phyloP scores from a whole-genome alignment of 805 yeast genomes.

The Sugiyamaella valdiviana region DNA sequence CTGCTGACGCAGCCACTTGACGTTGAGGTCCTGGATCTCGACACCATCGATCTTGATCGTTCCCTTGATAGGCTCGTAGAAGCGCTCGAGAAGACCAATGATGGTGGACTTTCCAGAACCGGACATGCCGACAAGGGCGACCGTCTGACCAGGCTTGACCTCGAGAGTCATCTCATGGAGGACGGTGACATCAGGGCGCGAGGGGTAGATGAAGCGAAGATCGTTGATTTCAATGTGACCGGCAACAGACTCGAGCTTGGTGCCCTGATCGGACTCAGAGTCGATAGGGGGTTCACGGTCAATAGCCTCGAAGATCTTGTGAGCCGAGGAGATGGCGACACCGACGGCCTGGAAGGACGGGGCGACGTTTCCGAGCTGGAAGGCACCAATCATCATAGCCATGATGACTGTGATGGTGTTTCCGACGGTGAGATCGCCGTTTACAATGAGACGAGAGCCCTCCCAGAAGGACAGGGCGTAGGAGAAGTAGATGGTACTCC shows the following conservation, averaged over 20 bases:
- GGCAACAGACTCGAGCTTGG: conserved; percentile 20
- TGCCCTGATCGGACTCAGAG: conserved; percentile 22
- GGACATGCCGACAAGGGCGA: conserved; percentile 91
- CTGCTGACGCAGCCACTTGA: conserved; percentile 64
- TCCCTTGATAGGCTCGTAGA: conserved; percentile 75
- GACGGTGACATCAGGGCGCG: conserved; percentile 71
- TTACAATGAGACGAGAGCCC: conserved; percentile 35
- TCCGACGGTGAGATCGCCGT: conserved; percentile 31
- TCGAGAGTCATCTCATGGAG: conserved; percentile 66
- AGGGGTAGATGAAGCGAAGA: conserved; percentile 81
- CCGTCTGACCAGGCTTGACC: conserved; percentile 81
- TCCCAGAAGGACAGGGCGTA: conserved; percentile 40
- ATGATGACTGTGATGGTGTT: conserved; percentile 33
- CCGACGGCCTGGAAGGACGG: conserved; percentile 36
- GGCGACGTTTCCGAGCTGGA: conserved; percentile 36
- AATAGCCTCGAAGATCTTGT: conserved; percentile 38
- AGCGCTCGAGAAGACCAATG: conserved; percentile 74
- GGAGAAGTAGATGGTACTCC: conserved; percentile 32
- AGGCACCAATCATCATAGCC: conserved; percentile 39
- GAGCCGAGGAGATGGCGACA: conserved; percentile 37
- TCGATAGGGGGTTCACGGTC: conserved; percentile 39
- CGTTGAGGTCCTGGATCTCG: conserved; percentile 64
- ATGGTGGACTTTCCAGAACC: conserved; percentile 94
- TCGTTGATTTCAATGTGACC: conserved; percentile 78
- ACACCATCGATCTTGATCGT: conserved; percentile 75